A percentile compares a stretch with the other conserved stretches of the same genome.
Evolutionary conservation across 2,329 filamentous ascomycete species (phyloP).

Genomic region (Ascochyta pisi): DNA sequence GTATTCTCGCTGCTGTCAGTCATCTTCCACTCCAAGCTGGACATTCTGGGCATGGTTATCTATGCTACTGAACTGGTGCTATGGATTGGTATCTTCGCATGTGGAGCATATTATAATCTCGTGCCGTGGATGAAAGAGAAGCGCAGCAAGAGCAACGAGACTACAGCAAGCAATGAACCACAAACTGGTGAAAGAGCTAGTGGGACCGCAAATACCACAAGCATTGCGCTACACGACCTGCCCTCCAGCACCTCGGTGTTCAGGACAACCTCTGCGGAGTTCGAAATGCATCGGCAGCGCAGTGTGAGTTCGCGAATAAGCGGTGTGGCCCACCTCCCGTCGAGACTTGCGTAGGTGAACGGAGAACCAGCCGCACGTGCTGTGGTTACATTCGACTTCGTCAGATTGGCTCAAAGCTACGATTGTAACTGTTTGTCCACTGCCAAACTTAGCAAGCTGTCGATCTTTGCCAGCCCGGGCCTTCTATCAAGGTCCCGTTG

Average conservation of each 20-base stretch:
- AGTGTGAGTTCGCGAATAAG: conserved; percentile 16
- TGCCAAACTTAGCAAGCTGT: neutral
- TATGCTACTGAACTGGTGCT: conserved; percentile 71
- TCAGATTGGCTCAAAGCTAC: neutral
- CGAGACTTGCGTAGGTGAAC: conserved; percentile 16
- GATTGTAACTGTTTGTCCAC: conserved; percentile 2
- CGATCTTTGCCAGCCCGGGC: neutral
- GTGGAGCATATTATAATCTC: conserved; percentile 70
- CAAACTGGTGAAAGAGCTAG: neutral
- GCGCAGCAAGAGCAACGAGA: conserved; percentile 15
- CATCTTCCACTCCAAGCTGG: conserved; percentile 64
- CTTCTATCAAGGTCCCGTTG: neutral
- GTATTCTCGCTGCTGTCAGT: conserved; percentile 71
- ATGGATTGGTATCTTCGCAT: conserved; percentile 72
- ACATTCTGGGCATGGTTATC: conserved; percentile 69
- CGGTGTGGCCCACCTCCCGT: conserved; percentile 9
- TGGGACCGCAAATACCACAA: conserved; percentile 13
- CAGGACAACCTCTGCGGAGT: conserved; percentile 59
- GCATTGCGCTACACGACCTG: conserved; percentile 56
- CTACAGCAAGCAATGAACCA: neutral
- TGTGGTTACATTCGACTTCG: neutral
- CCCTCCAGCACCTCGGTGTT: conserved; percentile 71
- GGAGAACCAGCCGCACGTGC: neutral
- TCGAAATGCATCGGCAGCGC: conserved; percentile 35
- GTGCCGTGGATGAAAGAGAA: conserved; percentile 61